These are phyloP conservation scores for Gastrolobium bilobum DNA, from an alignment of 306 rosid species.

Conservation along the genomic window DNA sequence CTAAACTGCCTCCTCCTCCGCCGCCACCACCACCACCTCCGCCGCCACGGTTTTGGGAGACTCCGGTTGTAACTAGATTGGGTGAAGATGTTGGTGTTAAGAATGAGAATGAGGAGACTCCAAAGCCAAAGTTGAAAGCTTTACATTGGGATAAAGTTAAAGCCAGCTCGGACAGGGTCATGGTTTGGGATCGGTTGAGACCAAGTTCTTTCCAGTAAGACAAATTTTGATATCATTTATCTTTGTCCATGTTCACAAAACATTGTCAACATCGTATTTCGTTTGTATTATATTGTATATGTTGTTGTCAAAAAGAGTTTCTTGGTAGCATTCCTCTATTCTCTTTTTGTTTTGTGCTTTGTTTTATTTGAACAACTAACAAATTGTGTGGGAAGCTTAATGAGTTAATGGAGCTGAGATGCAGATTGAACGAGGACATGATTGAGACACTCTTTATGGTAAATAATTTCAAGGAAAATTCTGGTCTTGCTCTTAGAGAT, in stretches of 20 bases:
- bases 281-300: neutral
- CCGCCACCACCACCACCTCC: conserved; percentile 75
- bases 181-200: conserved; percentile 92
- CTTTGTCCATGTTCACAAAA: neutral
- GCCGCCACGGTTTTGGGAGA: conserved; percentile 68
- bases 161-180: conserved; percentile 84
- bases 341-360: neutral
- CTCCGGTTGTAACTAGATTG: conserved; percentile 37
- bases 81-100: conserved; percentile 28
- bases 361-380: neutral
- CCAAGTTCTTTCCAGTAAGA: conserved; percentile 92
- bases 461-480: conserved; percentile 62
- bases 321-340: neutral
- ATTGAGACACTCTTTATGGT: conserved; percentile 85
- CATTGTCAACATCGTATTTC: neutral
- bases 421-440: conserved; percentile 97
- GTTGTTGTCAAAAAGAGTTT: neutral
- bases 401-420: conserved; percentile 23
- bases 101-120: conserved; percentile 53
- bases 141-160: conserved; percentile 94
- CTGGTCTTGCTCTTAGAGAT: conserved; percentile 59
- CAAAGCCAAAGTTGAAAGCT: conserved; percentile 85
- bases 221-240: neutral
- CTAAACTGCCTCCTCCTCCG: conserved; percentile 57
- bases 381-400: neutral